Conservation (phyloP, 257 asterid genomes). For the Anisodus tanguticus region DNA sequence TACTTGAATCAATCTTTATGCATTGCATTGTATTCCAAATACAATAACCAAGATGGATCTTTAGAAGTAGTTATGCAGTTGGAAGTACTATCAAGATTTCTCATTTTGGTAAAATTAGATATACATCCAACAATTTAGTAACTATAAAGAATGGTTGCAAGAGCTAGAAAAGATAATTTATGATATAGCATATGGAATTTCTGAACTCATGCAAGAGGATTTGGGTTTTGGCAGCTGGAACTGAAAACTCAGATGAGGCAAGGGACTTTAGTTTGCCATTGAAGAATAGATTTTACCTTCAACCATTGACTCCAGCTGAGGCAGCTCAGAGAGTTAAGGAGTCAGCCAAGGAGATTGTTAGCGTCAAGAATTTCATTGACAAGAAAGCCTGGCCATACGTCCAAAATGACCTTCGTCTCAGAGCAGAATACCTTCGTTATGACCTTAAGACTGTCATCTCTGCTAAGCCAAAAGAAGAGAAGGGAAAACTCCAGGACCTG, state of each 20-base stretch:
- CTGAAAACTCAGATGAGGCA: conserved; percentile 83
- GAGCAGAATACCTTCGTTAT: conserved; percentile 74
- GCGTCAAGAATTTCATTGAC: conserved; percentile 63
- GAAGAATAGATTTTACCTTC: conserved; percentile 75
- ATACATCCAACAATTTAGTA: not conserved
- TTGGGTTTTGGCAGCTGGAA: conserved; percentile 64
- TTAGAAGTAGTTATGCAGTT: not conserved
- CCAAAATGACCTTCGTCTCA: conserved; percentile 76
- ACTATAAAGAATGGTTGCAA: not conserved
- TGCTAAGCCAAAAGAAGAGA: conserved; percentile 77
- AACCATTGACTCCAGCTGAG: conserved; percentile 71
- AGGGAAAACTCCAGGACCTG: conserved; percentile 66
- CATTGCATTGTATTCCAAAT: not conserved
- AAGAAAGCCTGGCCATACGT: conserved; percentile 98
- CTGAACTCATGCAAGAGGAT: not conserved
- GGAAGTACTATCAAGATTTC: not conserved
- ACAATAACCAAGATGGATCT: not conserved
- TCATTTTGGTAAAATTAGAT: conserved; percentile 24
- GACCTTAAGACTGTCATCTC: conserved; percentile 88
- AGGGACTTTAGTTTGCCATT: conserved; percentile 71
- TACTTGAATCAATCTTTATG: not conserved
- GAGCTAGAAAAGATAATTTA: not conserved
- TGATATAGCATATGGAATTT: not conserved
- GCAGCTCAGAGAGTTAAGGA: conserved; percentile 85
- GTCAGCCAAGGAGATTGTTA: conserved; percentile 78